phyloP scores from a whole-genome alignment of 2,329 filamentous ascomycete genomes.

The Colletotrichum sp. region DNA sequence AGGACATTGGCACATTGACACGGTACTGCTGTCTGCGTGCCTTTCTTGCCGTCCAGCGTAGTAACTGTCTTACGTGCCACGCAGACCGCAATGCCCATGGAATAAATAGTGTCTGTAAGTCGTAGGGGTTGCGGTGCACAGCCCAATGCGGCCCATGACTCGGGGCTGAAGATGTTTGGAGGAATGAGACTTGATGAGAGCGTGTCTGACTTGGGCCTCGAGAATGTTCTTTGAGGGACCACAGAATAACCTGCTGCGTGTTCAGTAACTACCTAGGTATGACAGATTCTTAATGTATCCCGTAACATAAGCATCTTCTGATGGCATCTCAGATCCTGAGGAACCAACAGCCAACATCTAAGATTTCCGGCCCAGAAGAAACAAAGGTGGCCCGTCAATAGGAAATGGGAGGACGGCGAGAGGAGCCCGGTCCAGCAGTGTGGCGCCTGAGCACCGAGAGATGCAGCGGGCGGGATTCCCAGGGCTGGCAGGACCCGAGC shows the following conservation, averaged over 20 bases:
- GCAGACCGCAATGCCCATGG: not conserved
- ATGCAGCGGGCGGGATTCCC: not conserved
- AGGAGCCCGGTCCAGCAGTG: not conserved
- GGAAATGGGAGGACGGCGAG: slow-evolving; percentile 13
- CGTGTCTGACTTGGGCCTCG: not conserved
- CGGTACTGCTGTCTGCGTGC: not conserved
- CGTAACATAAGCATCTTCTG: not conserved
- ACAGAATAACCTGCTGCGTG: not conserved
- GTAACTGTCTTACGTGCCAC: not conserved
- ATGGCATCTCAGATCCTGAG: not conserved
- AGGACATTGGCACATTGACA: not conserved
- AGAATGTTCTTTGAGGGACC: not conserved
- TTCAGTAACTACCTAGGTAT: not conserved
- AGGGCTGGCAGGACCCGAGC: slow-evolving; percentile 1
- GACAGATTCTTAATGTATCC: not conserved
- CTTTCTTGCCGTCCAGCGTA: not conserved
- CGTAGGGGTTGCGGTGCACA: not conserved
- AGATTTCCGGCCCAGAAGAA: not conserved
- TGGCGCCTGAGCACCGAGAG: slow-evolving; percentile 10
- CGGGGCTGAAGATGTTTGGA: not conserved
- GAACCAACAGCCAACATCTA: not conserved
- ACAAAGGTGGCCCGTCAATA: not conserved
- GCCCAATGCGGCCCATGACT: not conserved
- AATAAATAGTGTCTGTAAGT: not conserved
- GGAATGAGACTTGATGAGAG: not conserved